Evolutionary conservation across 2,329 filamentous ascomycete genomes (phyloP).

Genomic region (Alternaria triticimaculans): DNA sequence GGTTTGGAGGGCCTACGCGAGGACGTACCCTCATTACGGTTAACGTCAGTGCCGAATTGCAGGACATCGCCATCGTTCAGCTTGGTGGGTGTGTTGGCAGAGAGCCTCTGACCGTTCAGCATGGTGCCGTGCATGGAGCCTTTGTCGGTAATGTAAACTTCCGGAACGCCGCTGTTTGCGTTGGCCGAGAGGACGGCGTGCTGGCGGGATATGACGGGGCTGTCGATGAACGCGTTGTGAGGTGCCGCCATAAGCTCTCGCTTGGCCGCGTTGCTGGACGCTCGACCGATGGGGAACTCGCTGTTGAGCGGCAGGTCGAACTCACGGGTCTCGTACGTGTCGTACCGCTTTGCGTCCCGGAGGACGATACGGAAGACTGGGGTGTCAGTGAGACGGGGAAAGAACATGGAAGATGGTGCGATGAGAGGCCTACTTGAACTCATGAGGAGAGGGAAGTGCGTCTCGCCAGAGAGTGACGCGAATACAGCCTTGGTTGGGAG

Average conservation of each 20-base stretch:
- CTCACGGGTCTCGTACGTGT: slow-evolving; percentile 43
- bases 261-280: slow-evolving; percentile 51
- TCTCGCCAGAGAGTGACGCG: background rate
- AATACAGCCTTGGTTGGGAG: background rate
- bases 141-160: slow-evolving; percentile 60
- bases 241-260: slow-evolving; percentile 50
- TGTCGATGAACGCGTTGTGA: slow-evolving; percentile 72
- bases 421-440: slow-evolving; percentile 17
- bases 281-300: slow-evolving; percentile 50
- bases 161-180: slow-evolving; percentile 19
- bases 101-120: slow-evolving; percentile 54
- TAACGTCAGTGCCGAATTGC: slow-evolving; percentile 47
- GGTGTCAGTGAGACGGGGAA: slow-evolving; percentile 10
- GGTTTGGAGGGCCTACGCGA: background rate
- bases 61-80: slow-evolving; percentile 43
- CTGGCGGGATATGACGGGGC: slow-evolving; percentile 72
- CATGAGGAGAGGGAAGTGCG: slow-evolving; percentile 8
- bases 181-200: slow-evolving; percentile 62
- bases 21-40: slow-evolving; percentile 42
- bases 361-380: slow-evolving; percentile 42
- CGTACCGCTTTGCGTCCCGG: slow-evolving; percentile 48
- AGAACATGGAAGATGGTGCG: background rate
- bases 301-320: slow-evolving; percentile 36
- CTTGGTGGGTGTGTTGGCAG: slow-evolving; percentile 25
- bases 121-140: slow-evolving; percentile 69